A percentile compares a stretch with the other conserved stretches of the same genome.
Conservation (phyloP, 495 filamentous ascomycete genomes). For the Talaromyces ruber region DNA sequence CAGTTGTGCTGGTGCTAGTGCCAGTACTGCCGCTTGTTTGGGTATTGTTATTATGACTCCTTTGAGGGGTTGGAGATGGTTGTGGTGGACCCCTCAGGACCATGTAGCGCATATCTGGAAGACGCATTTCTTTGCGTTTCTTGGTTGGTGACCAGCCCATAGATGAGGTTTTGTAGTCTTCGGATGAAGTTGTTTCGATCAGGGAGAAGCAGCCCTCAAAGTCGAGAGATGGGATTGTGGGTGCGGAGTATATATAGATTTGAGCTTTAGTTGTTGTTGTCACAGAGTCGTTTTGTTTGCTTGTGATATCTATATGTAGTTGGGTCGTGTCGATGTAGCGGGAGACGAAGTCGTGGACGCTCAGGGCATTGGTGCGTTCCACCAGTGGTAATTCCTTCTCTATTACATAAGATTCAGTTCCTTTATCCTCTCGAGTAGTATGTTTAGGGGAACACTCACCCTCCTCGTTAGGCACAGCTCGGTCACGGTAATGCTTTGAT, state of each 20-base stretch:
- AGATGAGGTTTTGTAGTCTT: conserved; percentile 56
- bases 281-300: neutral
- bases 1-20: neutral
- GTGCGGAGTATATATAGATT: conserved; percentile 34
- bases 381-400: conserved; percentile 20
- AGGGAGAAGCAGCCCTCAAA: conserved; percentile 62
- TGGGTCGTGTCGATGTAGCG: conserved; percentile 17
- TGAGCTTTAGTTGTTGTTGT: neutral
- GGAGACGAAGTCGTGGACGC: conserved; percentile 23
- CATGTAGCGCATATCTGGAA: conserved; percentile 61
- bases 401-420: neutral
- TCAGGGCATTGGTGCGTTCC: conserved; percentile 33
- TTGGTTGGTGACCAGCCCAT: conserved; percentile 59
- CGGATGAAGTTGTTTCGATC: conserved; percentile 58
- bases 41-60: neutral
- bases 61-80: neutral
- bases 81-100: conserved; percentile 33
- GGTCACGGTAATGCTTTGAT: conserved; percentile 4
- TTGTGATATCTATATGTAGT: conserved; percentile 5
- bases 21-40: neutral
- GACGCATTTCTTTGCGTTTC: conserved; percentile 69
- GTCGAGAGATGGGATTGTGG: conserved; percentile 38
- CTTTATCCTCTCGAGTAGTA: neutral
- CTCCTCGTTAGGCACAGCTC: neutral
- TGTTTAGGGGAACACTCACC: neutral